Conservation (phyloP, 2,329 filamentous ascomycete genomes). For the Alternaria solani region DNA sequence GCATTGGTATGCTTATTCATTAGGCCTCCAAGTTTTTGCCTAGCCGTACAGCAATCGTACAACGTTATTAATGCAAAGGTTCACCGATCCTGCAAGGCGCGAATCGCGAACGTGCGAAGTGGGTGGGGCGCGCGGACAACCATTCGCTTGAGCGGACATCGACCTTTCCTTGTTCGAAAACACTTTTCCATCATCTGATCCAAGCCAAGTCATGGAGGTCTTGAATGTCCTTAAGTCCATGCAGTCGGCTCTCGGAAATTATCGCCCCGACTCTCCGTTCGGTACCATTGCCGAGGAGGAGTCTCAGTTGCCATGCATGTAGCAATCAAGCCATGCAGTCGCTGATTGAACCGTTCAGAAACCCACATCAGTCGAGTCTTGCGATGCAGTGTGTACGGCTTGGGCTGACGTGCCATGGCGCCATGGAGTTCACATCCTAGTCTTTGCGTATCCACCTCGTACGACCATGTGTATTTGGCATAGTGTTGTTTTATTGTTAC, state of each 20-base stretch:
- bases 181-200: slow-evolving; percentile 4
- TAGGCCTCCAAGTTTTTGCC: slow-evolving; percentile 7
- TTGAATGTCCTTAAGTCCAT: neutral
- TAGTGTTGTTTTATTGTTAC: neutral
- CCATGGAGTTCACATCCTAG: neutral
- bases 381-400: neutral
- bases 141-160: slow-evolving; percentile 1
- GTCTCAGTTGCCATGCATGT: neutral
- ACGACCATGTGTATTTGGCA: neutral
- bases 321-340: neutral
- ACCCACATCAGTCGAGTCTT: neutral
- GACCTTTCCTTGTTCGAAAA: slow-evolving; percentile 6
- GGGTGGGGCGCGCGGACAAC: neutral
- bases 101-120: slow-evolving; percentile 1
- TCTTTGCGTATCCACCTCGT: neutral
- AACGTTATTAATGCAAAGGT: neutral
- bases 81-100: slow-evolving; percentile 5
- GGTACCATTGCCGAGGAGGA: neutral
- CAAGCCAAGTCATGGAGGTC: neutral
- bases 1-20: neutral
- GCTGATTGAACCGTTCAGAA: neutral
- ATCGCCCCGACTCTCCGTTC: neutral
- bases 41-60: neutral
- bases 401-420: neutral
- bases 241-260: neutral